These are phyloP conservation scores for Magnusiomyces fungicola DNA, from an alignment of 1,139 yeast species.

Conservation along the genomic window DNA sequence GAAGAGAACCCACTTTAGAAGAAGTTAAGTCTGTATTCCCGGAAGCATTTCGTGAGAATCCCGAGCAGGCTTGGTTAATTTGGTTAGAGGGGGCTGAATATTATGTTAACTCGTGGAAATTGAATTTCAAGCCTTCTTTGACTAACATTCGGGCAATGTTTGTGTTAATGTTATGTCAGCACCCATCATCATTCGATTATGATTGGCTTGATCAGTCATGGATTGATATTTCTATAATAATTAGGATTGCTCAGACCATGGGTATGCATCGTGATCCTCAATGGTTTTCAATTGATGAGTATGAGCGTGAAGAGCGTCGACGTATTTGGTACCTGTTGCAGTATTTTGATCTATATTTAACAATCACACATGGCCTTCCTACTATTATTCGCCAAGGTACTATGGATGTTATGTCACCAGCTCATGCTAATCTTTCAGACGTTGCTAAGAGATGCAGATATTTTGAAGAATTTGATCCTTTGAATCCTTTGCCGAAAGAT, in stretches of 20 bases:
- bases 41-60: conserved; percentile 17
- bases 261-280: conserved; percentile 34
- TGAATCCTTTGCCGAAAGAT: no score
- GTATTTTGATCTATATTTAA: conserved; percentile 25
- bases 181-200: conserved; percentile 16
- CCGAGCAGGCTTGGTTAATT: conserved; percentile 22
- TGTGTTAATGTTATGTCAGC: conserved; percentile 28
- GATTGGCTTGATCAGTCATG: conserved; percentile 27
- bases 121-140: conserved; percentile 30
- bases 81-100: conserved; percentile 30
- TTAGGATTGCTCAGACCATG: conserved; percentile 29
- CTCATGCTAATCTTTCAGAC: not conserved
- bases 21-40: conserved; percentile 12
- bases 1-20: not conserved
- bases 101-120: conserved; percentile 27
- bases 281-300: conserved; percentile 29
- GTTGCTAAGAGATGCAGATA: not conserved
- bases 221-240: conserved; percentile 26
- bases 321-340: conserved; percentile 27
- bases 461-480: no score
- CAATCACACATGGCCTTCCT: conserved; percentile 31
- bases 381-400: conserved; percentile 24
- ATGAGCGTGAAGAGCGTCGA: conserved; percentile 30
- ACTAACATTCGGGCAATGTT: conserved; percentile 28
- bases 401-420: conserved; percentile 19